A percentile compares a stretch with the other conserved stretches of the same genome.
These are phyloP conservation scores for Solanum aculeatissimum DNA, from an alignment of 305 asterid species.

Conservation along the genomic window DNA sequence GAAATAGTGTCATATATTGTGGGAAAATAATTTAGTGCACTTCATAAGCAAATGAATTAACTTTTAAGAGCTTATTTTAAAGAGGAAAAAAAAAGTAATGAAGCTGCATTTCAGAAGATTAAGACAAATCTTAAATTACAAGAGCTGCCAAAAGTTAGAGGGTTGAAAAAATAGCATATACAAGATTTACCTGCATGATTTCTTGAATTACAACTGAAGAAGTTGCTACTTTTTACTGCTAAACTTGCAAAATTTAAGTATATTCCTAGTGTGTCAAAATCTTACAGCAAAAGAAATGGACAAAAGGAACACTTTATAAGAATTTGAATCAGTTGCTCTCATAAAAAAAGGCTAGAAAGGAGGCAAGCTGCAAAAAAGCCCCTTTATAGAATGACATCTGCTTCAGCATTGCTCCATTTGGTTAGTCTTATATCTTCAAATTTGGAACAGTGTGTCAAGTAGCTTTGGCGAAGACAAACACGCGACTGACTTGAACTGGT, in stretches of 20 bases:
- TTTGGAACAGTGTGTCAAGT: constrained; percentile 4
- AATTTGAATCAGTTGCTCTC: not conserved
- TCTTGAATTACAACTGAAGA: not conserved
- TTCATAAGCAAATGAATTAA: not conserved
- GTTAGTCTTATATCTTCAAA: not conserved
- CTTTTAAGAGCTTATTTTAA: not conserved
- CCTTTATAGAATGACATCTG: not conserved
- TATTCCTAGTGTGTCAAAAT: not conserved
- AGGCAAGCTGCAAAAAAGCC: not conserved
- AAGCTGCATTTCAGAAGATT: not conserved
- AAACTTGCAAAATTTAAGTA: not conserved
- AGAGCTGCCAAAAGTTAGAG: not conserved
- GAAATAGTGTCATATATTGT: not conserved
- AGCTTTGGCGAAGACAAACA: constrained; percentile 7
- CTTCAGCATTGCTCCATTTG: not conserved
- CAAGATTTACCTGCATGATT: not conserved
- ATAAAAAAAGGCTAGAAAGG: not conserved
- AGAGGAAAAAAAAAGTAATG: not conserved
- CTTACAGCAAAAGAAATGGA: not conserved
- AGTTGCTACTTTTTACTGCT: not conserved
- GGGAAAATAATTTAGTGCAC: not conserved
- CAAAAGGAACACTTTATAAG: not conserved
- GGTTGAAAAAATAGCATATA: not conserved
- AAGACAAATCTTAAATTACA: not conserved
- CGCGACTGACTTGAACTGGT: constrained; percentile 12